Evolutionary conservation across 2,329 filamentous ascomycete genomes (phyloP).

Genomic region (Aspergillus ustus): DNA sequence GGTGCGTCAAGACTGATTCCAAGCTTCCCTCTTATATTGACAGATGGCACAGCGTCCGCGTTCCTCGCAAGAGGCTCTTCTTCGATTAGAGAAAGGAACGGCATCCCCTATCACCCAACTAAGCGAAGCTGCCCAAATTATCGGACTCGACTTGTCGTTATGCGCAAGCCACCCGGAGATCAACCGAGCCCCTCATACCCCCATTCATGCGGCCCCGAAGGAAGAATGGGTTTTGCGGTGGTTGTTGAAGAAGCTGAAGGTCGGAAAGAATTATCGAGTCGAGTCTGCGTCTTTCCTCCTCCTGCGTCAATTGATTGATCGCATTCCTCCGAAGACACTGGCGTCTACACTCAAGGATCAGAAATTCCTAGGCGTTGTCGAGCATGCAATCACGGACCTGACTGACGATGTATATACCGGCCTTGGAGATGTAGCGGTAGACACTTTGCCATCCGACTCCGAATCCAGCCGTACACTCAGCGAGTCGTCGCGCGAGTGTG

Average conservation of each 20-base stretch:
- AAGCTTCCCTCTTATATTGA: constrained; percentile 10
- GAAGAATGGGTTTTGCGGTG: constrained; percentile 71
- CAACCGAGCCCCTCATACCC: constrained; percentile 28
- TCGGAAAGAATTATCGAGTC: constrained; percentile 47
- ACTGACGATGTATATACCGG: constrained; percentile 36
- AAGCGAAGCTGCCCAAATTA: constrained; percentile 48
- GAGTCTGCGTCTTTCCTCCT: constrained; percentile 56
- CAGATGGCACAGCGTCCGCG: constrained; percentile 36
- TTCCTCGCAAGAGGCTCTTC: constrained; percentile 49
- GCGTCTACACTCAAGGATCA: constrained; percentile 73
- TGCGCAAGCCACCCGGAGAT: constrained; percentile 38
- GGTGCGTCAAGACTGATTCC: constrained; percentile 33
- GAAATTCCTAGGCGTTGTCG: constrained; percentile 68
- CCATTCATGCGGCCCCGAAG: constrained; percentile 46
- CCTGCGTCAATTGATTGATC: constrained; percentile 67
- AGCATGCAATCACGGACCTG: constrained; percentile 66
- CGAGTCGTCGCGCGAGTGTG: constrained; percentile 30
- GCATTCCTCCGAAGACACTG: constrained; percentile 71
- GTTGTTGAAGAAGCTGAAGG: constrained; percentile 65
- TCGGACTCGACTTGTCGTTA: constrained; percentile 44
- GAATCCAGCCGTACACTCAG: constrained; percentile 44
- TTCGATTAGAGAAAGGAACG: constrained; percentile 51
- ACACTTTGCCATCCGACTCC: constrained; percentile 33
- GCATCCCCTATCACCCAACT: constrained; percentile 45
- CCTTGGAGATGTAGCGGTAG: constrained; percentile 29